Evolutionary conservation across 352 stramenopile species (phyloP), one percentile per base, ranked within the genome.

Genomic region (Globisporangium paddicum): DNA sequence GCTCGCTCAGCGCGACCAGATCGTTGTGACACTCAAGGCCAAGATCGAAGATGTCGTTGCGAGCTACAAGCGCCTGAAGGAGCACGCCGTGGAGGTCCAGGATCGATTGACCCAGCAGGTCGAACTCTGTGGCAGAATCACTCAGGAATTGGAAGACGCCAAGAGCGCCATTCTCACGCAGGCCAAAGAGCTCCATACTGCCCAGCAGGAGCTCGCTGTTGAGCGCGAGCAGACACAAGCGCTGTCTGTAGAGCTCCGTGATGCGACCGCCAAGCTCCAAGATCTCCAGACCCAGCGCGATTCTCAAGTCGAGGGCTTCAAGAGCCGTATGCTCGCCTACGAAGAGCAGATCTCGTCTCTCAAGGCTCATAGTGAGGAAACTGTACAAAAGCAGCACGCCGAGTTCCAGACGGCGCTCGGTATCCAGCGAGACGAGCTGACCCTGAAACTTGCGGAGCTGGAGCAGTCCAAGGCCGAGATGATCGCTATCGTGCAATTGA

Each of bases 11-110:
- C 77, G 81, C 19, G 73, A 89, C 25, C 75, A 85, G 8, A 62
- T 84, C 41, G 75, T 87, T 26, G 45, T 45, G 3, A 84, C 71
- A 49, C 60, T 90, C 25, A 83, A 87, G 45, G 62, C 71, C 1
- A 86, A 86, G 63, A 60, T 83, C 11, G 77, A 84, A 60, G 78
- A 87, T n/a, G 62, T 92, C 13, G 71, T 87, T 44, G 47, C 21
- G n/a, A 73, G 72, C 51, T 87, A 86, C 53, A 87, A 88, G 49
- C 74, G 75, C 0, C 44, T 87, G 13, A 87, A 86, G 48, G 64
- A 71, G 10, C 66, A 74, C 42, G 55, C 74, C 6, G 65, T 77
- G 9, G 74, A 82, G 13, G 21, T 86, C 28, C 72, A 86, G 56
- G 71, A 84, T 23, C 63, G 62, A 2, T 49, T 84, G 32, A 55